A percentile compares a stretch with the other conserved stretches of the same genome.
phyloP scores from a whole-genome alignment of 2,329 filamentous ascomycete genomes.

The Orbilia ellipsospora region DNA sequence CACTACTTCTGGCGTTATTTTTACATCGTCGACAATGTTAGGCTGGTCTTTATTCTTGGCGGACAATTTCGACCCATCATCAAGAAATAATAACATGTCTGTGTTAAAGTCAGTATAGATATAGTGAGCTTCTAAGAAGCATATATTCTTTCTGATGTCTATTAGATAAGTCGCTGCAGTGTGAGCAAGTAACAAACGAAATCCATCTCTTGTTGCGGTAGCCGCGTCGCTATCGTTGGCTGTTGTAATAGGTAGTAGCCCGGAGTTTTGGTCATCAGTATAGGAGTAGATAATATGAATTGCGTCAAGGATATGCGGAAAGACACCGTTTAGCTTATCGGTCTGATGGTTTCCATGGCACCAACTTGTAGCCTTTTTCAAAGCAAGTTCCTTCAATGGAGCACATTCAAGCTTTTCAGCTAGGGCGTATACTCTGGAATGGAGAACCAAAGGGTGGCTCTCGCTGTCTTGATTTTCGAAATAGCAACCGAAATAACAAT shows the following conservation, averaged over 20 bases:
- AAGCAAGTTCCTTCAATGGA: background rate
- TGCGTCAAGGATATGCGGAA: conserved; percentile 12
- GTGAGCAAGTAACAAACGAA: conserved; percentile 17
- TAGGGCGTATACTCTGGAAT: conserved; percentile 15
- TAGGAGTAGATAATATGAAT: conserved; percentile 2
- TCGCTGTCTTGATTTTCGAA: background rate
- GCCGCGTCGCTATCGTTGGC: background rate
- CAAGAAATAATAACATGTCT: conserved; percentile 18
- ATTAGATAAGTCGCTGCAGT: conserved; percentile 9
- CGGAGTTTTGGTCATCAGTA: background rate
- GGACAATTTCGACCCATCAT: background rate
- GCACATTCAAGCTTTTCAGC: conserved; percentile 12
- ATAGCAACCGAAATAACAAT: conserved; percentile 19
- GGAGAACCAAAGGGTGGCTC: background rate
- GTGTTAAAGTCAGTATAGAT: conserved; percentile 1
- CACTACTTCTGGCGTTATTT: too few species aligned
- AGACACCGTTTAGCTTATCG: background rate
- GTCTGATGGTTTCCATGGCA: background rate
- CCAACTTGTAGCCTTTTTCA: conserved; percentile 16
- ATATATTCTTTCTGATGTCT: background rate
- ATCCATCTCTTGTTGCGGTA: conserved; percentile 6
- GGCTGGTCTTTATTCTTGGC: background rate
- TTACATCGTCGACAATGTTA: too few species aligned
- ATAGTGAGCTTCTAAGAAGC: background rate
- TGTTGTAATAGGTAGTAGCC: background rate